Conservation (phyloP, 1,139 yeast species). For the Candida labiduridarum region DNA sequence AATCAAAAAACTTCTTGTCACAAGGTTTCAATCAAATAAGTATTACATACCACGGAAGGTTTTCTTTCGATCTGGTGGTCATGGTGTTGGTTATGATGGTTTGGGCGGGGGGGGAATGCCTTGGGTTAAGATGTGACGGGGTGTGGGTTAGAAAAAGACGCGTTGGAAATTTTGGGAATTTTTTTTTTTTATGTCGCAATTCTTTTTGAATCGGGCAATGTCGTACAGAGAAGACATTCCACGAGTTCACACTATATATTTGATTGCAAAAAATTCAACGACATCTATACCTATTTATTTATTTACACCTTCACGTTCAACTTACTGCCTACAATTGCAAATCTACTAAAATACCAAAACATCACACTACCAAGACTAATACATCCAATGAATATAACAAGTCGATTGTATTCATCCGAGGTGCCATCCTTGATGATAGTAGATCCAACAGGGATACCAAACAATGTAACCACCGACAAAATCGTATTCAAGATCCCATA, state of each 20-base stretch:
- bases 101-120: background rate
- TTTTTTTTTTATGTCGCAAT: too few species aligned
- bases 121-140: background rate
- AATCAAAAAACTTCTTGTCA: background rate
- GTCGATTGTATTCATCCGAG: conserved; percentile 31
- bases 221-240: too few species aligned
- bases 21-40: too few species aligned
- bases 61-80: conserved; percentile 23
- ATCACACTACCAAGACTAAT: conserved; percentile 29
- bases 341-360: conserved; percentile 38
- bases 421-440: conserved; percentile 41
- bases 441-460: conserved; percentile 48
- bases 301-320: conserved; percentile 32
- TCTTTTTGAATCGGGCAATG: too few species aligned
- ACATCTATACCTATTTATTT: background rate
- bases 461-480: conserved; percentile 41
- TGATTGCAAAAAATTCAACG: background rate
- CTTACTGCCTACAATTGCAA: conserved; percentile 33
- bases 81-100: background rate
- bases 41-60: conserved; percentile 45
- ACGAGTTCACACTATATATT: too few species aligned
- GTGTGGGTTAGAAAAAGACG: conserved; percentile 1
- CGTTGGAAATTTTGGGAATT: too few species aligned
- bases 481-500: conserved; percentile 43
- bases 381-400: conserved; percentile 38